Base-by-base conservation (phyloP, 2,329 filamentous ascomycete genomes). In the Colletotrichum gigasporum region DNA sequence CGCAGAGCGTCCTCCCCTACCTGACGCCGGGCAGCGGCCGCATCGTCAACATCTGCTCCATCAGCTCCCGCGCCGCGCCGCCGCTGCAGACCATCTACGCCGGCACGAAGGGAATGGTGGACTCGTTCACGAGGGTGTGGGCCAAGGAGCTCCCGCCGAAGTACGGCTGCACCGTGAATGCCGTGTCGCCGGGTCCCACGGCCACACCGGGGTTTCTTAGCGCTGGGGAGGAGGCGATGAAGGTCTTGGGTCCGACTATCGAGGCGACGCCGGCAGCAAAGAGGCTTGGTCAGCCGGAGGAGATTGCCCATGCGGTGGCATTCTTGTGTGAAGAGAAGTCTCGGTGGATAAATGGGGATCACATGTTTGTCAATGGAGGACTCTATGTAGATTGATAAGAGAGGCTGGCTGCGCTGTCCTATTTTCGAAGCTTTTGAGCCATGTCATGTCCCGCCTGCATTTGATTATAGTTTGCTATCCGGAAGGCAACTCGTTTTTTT, bases 81-180 rank as follows among this genome's bases (percentile, higher is more conserved):
- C 63, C 76, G 16, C 67, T 72, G 61, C 78, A 80, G 67, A 82
- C 79, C 14, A 80, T 84, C 64, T 84, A 84, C 67, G 79, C 80
- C 4, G 81, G 80, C 0, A 82, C 79, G 5, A 84, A 84, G 68
- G 80, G 79, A 12, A 82, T 83, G 80, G 74, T 82, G 1, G 82
- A 84, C 66, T 75, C 74, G 4, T 82, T 83, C 57, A 83, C 81
- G 2, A 71, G 74, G 22, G 75, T 75, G 39, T 83, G 82, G 70
- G 75, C 75, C 9, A 80, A 78, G 69, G 81, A 83, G 66, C 70
- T 83, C 30, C 78, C 80, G 14, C 78, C 74, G 1, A 78, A 78
- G 64, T 82, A 82, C 68, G 77, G 77, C 7, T 80, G 78, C 66
- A 83, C 81, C 1, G 81, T 83, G 24, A 83, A 83, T 63, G 69